These are phyloP conservation scores for Heimioporus retisporus DNA, from an alignment of 1,284 basidiomycete genomes.

Conservation along the genomic window DNA sequence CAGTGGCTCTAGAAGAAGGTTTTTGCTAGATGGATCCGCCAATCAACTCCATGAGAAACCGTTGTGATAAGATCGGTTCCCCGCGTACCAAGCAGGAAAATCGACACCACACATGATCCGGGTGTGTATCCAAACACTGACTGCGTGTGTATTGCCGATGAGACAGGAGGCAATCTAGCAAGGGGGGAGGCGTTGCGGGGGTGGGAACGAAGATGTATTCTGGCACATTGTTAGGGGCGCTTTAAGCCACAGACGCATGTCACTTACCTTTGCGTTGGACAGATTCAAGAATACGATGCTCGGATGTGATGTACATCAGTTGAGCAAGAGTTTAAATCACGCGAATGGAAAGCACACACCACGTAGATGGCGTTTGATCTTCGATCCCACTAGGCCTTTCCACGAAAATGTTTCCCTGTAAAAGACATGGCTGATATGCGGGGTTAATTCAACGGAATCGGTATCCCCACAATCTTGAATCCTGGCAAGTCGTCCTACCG, in stretches of 20 bases:
- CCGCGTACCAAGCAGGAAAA: conserved; percentile 10
- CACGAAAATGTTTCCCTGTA: conserved; percentile 31
- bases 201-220: conserved; percentile 27
- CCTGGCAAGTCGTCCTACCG: background rate
- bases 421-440: background rate
- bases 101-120: conserved; percentile 20
- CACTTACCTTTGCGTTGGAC: conserved; percentile 2
- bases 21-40: conserved; percentile 54
- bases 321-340: background rate
- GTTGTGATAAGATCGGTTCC: background rate
- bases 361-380: background rate
- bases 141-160: background rate
- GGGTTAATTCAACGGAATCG: background rate
- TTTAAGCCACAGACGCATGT: conserved; percentile 1
- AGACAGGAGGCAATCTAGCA: background rate
- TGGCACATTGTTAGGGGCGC: background rate
- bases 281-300: background rate
- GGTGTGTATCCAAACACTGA: background rate
- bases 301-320: conserved; percentile 1
- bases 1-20: conserved; percentile 3
- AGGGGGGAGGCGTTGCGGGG: conserved; percentile 21
- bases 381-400: conserved; percentile 12
- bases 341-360: too few species aligned
- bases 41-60: conserved; percentile 23
- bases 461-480: background rate